phyloP scores from a whole-genome alignment of 2,329 filamentous ascomycete genomes.

The Cladophialophora chaetospira region DNA sequence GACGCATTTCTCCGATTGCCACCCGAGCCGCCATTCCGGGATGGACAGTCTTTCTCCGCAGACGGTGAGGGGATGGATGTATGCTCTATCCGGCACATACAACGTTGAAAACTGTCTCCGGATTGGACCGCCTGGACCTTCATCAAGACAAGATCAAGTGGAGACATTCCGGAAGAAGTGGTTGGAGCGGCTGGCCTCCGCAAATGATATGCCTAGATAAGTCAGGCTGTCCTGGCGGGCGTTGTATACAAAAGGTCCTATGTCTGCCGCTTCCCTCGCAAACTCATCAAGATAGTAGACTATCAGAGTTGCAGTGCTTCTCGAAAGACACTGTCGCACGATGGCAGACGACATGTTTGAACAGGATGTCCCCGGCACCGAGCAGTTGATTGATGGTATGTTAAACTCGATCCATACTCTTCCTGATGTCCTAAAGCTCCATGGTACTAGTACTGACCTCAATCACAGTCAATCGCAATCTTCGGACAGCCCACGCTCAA shows the following conservation, averaged over 20 bases:
- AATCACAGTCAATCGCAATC: constrained; percentile 18
- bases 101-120: too few relatives aligned
- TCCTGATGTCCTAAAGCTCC: background rate
- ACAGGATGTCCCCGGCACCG: constrained; percentile 39
- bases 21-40: background rate
- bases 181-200: constrained; percentile 1
- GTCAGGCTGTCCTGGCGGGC: too few relatives aligned
- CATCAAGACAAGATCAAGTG: background rate
- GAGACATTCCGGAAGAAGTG: too few relatives aligned
- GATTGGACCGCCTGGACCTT: constrained; percentile 16
- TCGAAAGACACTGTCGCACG: background rate
- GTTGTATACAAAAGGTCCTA: background rate
- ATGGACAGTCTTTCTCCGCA: too few relatives aligned
- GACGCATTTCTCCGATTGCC: constrained; percentile 3
- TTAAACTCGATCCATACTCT: background rate
- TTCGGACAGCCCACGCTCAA: constrained; percentile 33
- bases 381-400: constrained; percentile 38
- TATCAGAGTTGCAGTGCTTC: background rate
- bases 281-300: background rate
- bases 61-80: too few relatives aligned
- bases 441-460: background rate
- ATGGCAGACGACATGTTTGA: constrained; percentile 15
- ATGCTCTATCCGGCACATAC: too few relatives aligned
- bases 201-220: background rate
- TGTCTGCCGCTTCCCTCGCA: background rate